A percentile compares a stretch with the other conserved stretches of the same genome.
Conservation (phyloP, 495 filamentous ascomycete genomes). For the Thozetella sp. region DNA sequence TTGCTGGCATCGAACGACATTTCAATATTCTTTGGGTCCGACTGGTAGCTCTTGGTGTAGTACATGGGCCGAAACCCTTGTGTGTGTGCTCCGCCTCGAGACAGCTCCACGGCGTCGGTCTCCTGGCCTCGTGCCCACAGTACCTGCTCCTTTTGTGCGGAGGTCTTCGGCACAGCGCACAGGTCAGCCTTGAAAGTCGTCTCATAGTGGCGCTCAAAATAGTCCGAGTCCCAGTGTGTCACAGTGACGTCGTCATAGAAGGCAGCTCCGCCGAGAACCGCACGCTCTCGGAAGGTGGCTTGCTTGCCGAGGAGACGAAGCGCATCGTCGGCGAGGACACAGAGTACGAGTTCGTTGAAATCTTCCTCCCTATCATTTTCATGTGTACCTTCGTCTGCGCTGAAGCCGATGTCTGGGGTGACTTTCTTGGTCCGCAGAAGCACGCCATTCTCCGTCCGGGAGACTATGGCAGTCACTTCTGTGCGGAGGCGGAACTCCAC, state of each 20-base stretch:
- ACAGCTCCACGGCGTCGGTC: constrained; percentile 2
- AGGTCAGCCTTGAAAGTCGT: constrained; percentile 57
- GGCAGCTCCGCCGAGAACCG: constrained; percentile 71
- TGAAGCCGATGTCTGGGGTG: background rate
- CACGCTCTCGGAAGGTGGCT: constrained; percentile 64
- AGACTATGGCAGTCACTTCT: constrained; percentile 58
- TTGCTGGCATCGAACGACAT: constrained; percentile 88
- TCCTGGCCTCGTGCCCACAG: constrained; percentile 49
- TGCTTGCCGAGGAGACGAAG: constrained; percentile 64
- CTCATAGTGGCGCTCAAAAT: constrained; percentile 79
- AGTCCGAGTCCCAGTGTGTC: constrained; percentile 75
- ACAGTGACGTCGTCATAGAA: constrained; percentile 86
- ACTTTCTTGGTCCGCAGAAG: constrained; percentile 33
- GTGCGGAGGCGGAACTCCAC: constrained; percentile 68
- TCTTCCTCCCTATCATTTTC: constrained; percentile 24
- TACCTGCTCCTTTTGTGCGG: constrained; percentile 49
- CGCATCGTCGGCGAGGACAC: constrained; percentile 75
- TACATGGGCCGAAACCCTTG: constrained; percentile 76
- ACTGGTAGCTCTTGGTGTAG: constrained; percentile 68
- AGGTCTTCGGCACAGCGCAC: constrained; percentile 47
- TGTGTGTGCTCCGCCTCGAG: background rate
- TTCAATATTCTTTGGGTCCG: constrained; percentile 71
- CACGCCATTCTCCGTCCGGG: constrained; percentile 60
- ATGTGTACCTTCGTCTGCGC: constrained; percentile 18
- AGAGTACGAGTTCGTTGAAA: constrained; percentile 77